Conservation (phyloP, 2,329 filamentous ascomycete species). For the Microsporum canis region DNA sequence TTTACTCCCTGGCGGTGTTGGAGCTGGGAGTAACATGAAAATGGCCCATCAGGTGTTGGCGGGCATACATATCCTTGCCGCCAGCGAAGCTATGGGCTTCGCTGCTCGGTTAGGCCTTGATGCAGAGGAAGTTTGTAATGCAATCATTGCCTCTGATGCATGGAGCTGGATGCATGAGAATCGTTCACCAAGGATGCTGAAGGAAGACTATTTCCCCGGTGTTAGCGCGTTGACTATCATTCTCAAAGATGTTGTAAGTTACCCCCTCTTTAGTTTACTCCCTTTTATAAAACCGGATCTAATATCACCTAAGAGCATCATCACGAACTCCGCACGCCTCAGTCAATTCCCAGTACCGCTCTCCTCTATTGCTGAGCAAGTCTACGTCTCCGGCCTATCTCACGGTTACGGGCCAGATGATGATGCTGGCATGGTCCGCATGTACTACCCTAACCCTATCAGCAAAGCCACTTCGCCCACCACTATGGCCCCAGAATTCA, state of each 20-base stretch:
- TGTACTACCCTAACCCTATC: constrained; percentile 38
- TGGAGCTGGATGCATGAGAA: constrained; percentile 55
- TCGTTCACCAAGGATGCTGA: constrained; percentile 45
- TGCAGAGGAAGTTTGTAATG: constrained; percentile 32
- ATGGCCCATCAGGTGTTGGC: constrained; percentile 54
- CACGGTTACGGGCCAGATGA: constrained; percentile 47
- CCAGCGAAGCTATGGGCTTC: constrained; percentile 51
- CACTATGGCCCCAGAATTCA: constrained; percentile 24
- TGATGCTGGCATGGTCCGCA: constrained; percentile 45
- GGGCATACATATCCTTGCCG: constrained; percentile 51
- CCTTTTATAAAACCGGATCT: background rate
- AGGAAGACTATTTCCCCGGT: constrained; percentile 42
- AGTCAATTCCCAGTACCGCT: constrained; percentile 50
- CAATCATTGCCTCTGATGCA: constrained; percentile 38
- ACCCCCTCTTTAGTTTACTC: background rate
- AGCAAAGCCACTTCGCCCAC: constrained; percentile 25
- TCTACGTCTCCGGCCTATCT: constrained; percentile 49
- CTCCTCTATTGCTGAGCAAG: constrained; percentile 52
- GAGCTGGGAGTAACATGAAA: constrained; percentile 52
- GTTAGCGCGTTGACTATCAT: constrained; percentile 51
- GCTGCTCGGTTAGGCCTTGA: constrained; percentile 47
- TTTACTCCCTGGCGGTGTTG: constrained; percentile 49
- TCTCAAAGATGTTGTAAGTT: constrained; percentile 43
- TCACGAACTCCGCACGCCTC: constrained; percentile 52
- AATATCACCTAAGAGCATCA: constrained; percentile 41